A percentile compares a stretch with the other conserved stretches of the same genome.
Evolutionary conservation across 306 rosid species (phyloP).

Genomic region (Fragaria vesca): DNA sequence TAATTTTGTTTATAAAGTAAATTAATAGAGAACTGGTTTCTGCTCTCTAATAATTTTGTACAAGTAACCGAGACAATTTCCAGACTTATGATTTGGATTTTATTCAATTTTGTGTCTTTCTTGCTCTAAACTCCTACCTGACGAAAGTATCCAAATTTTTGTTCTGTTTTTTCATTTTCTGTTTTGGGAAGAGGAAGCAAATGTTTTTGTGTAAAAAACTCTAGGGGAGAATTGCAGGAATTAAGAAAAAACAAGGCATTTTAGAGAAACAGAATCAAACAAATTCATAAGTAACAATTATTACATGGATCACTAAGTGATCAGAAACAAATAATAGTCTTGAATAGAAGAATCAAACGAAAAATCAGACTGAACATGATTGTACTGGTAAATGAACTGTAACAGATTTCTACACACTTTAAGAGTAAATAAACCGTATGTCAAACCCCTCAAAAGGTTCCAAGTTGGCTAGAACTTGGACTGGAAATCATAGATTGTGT

Average conservation of each 20-base stretch:
- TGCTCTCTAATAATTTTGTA: background rate
- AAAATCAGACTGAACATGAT: background rate
- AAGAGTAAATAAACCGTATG: background rate
- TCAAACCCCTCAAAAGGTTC: background rate
- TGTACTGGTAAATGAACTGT: background rate
- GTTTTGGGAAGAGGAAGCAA: background rate
- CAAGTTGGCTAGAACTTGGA: constrained; percentile 25
- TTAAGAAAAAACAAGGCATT: background rate
- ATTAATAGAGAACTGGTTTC: background rate
- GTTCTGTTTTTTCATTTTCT: background rate
- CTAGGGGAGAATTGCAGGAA: background rate
- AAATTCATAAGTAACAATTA: background rate
- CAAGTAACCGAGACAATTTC: background rate
- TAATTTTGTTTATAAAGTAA: background rate
- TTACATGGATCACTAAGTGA: background rate
- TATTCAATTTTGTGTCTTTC: background rate
- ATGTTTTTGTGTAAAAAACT: background rate
- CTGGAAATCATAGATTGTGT: constrained; percentile 8
- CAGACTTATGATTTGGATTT: background rate
- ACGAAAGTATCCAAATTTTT: background rate
- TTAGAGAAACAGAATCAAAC: background rate
- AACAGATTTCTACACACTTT: background rate
- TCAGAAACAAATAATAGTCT: background rate
- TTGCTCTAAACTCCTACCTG: background rate
- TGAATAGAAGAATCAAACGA: background rate